phyloP scores from a whole-genome alignment of 2,329 filamentous ascomycete genomes.

The Alternaria solani region DNA sequence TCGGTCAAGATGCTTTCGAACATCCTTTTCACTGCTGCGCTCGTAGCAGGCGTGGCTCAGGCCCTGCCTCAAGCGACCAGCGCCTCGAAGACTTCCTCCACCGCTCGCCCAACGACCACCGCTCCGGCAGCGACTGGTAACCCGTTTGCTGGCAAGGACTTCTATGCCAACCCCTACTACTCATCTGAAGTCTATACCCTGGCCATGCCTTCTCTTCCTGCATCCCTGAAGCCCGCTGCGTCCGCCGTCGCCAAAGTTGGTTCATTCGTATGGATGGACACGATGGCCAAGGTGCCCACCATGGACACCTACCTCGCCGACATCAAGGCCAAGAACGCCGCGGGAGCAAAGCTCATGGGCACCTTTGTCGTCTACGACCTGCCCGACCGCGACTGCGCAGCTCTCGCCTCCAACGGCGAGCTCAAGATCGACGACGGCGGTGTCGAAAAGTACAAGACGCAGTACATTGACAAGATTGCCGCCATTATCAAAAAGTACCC shows the following conservation, averaged over 20 bases:
- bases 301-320: constrained; percentile 59
- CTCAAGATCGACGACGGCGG: constrained; percentile 63
- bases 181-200: constrained; percentile 61
- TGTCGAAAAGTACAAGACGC: constrained; percentile 58
- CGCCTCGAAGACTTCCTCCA: constrained; percentile 15
- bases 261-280: constrained; percentile 64
- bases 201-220: constrained; percentile 69
- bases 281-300: constrained; percentile 58
- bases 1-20: constrained; percentile 28
- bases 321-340: constrained; percentile 58
- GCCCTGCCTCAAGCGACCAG: constrained; percentile 34
- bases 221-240: constrained; percentile 61
- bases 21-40: constrained; percentile 26
- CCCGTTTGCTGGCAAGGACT: constrained; percentile 59
- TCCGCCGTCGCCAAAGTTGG: constrained; percentile 59
- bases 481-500: constrained; percentile 62
- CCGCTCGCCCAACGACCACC: constrained; percentile 21
- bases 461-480: constrained; percentile 64
- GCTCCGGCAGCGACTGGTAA: constrained; percentile 52
- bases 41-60: constrained; percentile 33
- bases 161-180: constrained; percentile 63
- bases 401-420: constrained; percentile 70
- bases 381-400: constrained; percentile 70
- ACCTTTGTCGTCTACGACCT: constrained; percentile 70
- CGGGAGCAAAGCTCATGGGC: constrained; percentile 59